Percentiles rank a stretch among this genome's conserved stretches.
phyloP scores from a whole-genome alignment of 2,329 filamentous ascomycete species.

The Trichoderma atroviride region DNA sequence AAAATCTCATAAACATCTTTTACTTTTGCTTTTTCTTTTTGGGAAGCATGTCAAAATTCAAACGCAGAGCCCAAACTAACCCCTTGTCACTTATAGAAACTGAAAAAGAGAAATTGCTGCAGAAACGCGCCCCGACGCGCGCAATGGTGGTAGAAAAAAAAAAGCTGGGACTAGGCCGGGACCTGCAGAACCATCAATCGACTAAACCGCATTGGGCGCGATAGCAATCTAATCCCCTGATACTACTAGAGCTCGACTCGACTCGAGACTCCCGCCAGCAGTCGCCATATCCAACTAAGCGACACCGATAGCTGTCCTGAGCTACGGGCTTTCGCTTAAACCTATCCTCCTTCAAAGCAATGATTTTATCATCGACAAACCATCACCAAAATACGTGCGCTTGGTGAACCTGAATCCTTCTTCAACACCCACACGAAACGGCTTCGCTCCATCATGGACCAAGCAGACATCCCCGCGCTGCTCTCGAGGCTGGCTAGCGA shows the following conservation, averaged over 20 bases:
- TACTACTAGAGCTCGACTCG: slow-evolving; percentile 13
- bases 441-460: slow-evolving; percentile 54
- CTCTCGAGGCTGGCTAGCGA: slow-evolving; percentile 66
- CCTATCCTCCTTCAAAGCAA: slow-evolving; percentile 14
- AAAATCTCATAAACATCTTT: neutral
- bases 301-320: neutral
- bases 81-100: neutral
- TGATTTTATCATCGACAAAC: neutral
- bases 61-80: no score
- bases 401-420: neutral
- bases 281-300: slow-evolving; percentile 4
- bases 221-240: slow-evolving; percentile 23
- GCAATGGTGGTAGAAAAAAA: neutral
- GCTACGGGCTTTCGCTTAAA: neutral
- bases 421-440: slow-evolving; percentile 19
- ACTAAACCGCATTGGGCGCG: slow-evolving; percentile 7
- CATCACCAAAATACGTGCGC: slow-evolving; percentile 7
- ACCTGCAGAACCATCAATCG: slow-evolving; percentile 16
- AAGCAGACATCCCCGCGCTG: slow-evolving; percentile 67
- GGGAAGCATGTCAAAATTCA: no score
- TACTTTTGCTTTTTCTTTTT: neutral
- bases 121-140: slow-evolving; percentile 13
- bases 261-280: slow-evolving; percentile 1
- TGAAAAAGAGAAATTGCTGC: neutral
- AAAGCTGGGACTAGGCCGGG: neutral